Evolutionary conservation across 805 yeast species (phyloP), one percentile per base, ranked within the genome.

Genomic region (Lipomyces chichibuensis): DNA sequence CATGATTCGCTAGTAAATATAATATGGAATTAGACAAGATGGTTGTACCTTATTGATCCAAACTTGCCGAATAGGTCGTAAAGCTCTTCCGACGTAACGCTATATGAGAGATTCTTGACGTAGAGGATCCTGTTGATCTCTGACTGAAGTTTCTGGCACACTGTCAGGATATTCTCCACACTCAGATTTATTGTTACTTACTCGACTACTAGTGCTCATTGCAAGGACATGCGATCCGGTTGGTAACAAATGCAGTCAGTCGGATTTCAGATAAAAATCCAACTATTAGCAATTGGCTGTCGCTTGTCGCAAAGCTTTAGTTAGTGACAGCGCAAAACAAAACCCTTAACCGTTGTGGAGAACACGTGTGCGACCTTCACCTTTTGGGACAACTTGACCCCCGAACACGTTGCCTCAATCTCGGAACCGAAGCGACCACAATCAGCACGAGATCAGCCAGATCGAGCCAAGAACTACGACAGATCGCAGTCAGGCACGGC

Each of bases 51-150:
- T 32, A 87, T 81, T 56, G 82, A 81, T 1, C 90, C 91, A 73
- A 80, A 86, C 63, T 82, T 81, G 4, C 85, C 85, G 69, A 86
- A 84, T 6, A 87, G 77, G 33, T 81, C 83, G 71, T 83, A 86
- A 43, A 88, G 76, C 51, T 84, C 83, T 2, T 77, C 79, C 0
- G 83, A 70, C 3, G 84, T 77, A 0, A 83, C 79, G 32, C 81
- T 81, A 72, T 82, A 87, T 1, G 90, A 87, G 6, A 87, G 79
- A 72, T 87, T 87, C 74, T 85, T 85, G 37, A 86, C 86, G 66
- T 81, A 80, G 20, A 88, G 67, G 32, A 78, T 84, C n/a, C 76
- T 75, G 62, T 74, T 69, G 46, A 64, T 68, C 39, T 72, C 74
- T 11, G 71, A 52, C 11, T 65, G 20, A 54, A 67, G 57, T 62